Evolutionary conservation across 2,329 filamentous ascomycete species (phyloP).

Genomic region (Colletotrichum gloeosporioides): DNA sequence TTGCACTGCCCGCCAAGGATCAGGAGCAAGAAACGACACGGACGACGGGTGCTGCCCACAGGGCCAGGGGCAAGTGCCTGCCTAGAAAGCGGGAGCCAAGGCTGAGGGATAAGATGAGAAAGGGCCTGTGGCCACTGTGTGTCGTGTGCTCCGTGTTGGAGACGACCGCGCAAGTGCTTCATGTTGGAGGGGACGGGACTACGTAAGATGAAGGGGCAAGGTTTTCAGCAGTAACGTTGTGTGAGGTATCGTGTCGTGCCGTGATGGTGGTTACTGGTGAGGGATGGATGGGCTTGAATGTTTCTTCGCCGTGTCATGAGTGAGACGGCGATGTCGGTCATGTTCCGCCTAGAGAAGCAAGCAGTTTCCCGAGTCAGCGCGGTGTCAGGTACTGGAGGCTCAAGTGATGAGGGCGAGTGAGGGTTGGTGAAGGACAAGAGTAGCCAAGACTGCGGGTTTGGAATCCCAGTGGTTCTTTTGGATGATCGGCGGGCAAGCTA

Average conservation of each 20-base stretch:
- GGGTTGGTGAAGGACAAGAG: background rate
- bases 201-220: background rate
- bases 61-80: background rate
- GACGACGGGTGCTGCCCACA: background rate
- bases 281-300: background rate
- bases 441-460: slow-evolving; percentile 4
- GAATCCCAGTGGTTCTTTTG: background rate
- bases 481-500: background rate
- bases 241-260: background rate
- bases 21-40: background rate
- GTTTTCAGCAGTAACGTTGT: background rate
- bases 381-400: background rate
- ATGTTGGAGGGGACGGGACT: background rate
- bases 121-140: background rate
- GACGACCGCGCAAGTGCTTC: background rate
- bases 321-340: background rate
- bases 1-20: slow-evolving; percentile 12
- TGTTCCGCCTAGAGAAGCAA: background rate
- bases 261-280: background rate
- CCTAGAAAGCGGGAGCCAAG: background rate
- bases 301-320: background rate
- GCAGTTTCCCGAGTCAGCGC: slow-evolving; percentile 11
- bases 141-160: background rate
- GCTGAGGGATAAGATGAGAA: slow-evolving; percentile 4
- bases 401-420: background rate